Evolutionary conservation across 768 basidiomycete genomes (phyloP), one percentile per base, ranked within the genome.

Genomic region (Mycena galopus): DNA sequence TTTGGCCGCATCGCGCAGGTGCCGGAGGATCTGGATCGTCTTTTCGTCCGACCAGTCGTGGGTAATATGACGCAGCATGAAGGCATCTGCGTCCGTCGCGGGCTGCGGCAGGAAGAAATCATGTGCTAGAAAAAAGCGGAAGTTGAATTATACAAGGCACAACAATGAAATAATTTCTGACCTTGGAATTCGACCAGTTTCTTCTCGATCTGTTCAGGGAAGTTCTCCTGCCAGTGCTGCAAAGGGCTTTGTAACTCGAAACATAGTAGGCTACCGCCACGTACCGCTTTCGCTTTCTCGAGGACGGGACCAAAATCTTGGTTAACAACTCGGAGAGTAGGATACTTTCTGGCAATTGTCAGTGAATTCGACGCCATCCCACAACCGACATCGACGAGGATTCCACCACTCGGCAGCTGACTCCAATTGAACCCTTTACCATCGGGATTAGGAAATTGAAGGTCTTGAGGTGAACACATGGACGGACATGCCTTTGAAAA

Each of bases 321-420:
- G 35, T 59, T 59, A 14, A 37, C 57, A 37, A 59, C 35, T 39
- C 57, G 57, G 57, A 59, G 33, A 25, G 35, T 16, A 37, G 33
- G 57, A 59, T 59, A 37, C 57, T 37, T 59, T 9, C 9, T 59
- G 21, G 57, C 57, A 37, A 59, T 37, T 16, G 57, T 37, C 23
- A 59, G n/a, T 14, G 57, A 35, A 25, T 25, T 59, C 57, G 57
- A 59, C 23, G 35, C 57, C 35, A 59, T 37, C 35, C 57, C 57
- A 6, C 57, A 10, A 23, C 57, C 57, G 7, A 59, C 35, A 37
- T 83, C 82, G 5, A 83, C 82, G 19, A 82, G 62, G 23, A 77
- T 59, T 23, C 72, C 71, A 10, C 70, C 76, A 0, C 72, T 57
- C 2, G 75, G 71, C 16, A 81, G 60, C 11, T 55, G 23, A 16